Evolutionary conservation across 345 rosid species (phyloP).

Genomic region (Eucalyptus coolabah): DNA sequence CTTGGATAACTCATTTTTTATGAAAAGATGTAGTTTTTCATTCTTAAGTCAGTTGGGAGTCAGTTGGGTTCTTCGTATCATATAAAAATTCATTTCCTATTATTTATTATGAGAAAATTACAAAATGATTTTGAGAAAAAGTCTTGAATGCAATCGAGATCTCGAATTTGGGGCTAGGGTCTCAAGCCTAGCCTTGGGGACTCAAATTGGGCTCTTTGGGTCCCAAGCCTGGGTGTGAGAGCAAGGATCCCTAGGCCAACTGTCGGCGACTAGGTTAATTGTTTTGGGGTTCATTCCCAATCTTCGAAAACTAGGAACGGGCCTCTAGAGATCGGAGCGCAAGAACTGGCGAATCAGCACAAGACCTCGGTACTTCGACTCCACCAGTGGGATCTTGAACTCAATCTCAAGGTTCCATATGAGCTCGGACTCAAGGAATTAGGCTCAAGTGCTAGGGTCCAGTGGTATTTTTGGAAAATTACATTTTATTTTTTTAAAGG

Average conservation of each 20-base stretch:
- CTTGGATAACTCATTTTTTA: background rate
- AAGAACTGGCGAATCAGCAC: background rate
- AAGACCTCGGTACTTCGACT: background rate
- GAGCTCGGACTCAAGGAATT: background rate
- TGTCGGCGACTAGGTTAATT: background rate
- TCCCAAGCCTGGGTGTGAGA: background rate
- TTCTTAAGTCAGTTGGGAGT: rapidly evolving
- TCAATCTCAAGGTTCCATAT: background rate
- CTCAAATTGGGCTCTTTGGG: too few species aligned
- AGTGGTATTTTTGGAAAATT: background rate
- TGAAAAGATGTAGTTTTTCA: background rate
- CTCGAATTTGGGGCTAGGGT: background rate
- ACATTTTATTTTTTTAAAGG: background rate
- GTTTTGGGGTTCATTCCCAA: background rate
- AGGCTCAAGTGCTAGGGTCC: background rate
- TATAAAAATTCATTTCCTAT: background rate
- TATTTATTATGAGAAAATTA: background rate
- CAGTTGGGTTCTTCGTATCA: background rate
- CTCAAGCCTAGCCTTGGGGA: too few species aligned
- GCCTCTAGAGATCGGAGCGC: background rate
- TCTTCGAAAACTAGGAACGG: background rate
- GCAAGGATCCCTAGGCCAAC: background rate
- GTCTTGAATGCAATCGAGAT: background rate
- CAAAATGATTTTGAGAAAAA: background rate
- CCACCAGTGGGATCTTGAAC: background rate